Conservation (phyloP, 371 early-diverging fungal species). For the Mucor piriformis region DNA sequence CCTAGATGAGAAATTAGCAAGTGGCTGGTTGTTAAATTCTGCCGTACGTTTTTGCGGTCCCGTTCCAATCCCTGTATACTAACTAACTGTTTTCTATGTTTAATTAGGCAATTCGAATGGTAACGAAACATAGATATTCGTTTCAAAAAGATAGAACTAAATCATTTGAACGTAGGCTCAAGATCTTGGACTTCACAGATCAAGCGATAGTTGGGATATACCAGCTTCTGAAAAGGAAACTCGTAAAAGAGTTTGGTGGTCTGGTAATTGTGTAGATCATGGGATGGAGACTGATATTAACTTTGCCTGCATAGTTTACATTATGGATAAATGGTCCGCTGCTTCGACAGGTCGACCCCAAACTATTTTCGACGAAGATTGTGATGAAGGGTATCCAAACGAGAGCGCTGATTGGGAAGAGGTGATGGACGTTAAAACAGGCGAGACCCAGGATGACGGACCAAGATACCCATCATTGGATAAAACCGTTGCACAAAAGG, state of each 20-base stretch:
- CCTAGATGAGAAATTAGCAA: conserved; percentile 40
- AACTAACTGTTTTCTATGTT: no score
- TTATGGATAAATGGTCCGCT: conserved; percentile 61
- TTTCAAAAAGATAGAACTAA: no score
- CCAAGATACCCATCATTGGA: conserved; percentile 46
- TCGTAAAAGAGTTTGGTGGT: conserved; percentile 69
- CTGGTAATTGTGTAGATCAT: conserved; percentile 6
- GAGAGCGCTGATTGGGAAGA: conserved; percentile 50
- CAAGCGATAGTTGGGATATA: conserved; percentile 55
- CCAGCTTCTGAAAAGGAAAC: conserved; percentile 60
- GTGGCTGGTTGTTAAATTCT: conserved; percentile 45
- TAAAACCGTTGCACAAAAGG: conserved; percentile 33
- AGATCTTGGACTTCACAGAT: conserved; percentile 70
- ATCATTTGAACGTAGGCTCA: no score
- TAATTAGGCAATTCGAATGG: conserved; percentile 37
- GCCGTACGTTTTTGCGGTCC: conserved; percentile 38
- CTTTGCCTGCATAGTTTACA: conserved; percentile 36
- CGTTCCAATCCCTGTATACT: no score
- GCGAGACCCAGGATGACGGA: conserved; percentile 2
- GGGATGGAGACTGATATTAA: not conserved
- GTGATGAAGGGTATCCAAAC: conserved; percentile 46
- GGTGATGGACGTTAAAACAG: conserved; percentile 39
- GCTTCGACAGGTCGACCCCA: conserved; percentile 59
- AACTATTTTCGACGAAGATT: conserved; percentile 55
- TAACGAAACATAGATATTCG: no score